A percentile compares a stretch with the other conserved stretches of the same genome.
Evolutionary conservation across 1,284 basidiomycete species (phyloP).

Genomic region (Cutaneotrichosporon sp.): DNA sequence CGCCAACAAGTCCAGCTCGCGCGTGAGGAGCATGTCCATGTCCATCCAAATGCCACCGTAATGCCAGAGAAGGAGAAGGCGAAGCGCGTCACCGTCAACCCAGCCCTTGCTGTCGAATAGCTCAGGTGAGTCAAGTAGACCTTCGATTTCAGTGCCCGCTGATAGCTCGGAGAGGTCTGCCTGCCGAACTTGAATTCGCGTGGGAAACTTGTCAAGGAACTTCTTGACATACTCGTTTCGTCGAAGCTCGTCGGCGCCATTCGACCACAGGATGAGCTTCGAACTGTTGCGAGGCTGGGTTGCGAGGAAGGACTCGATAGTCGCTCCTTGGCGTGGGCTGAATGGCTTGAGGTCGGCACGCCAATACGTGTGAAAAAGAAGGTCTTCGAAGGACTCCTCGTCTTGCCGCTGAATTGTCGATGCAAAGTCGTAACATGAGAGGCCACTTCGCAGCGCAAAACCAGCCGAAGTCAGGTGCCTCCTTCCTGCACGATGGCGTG

Average conservation of each 20-base stretch:
- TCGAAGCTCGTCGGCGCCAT: slow-evolving; percentile 59
- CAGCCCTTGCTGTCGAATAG: slow-evolving; percentile 67
- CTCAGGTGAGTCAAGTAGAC: slow-evolving; percentile 27
- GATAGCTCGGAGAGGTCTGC: slow-evolving; percentile 66
- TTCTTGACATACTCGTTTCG: neutral
- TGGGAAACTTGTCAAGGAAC: slow-evolving; percentile 53
- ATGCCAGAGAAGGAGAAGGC: slow-evolving; percentile 79
- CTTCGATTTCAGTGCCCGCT: slow-evolving; percentile 66
- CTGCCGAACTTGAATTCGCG: slow-evolving; percentile 61
- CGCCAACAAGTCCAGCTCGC: slow-evolving; percentile 71
- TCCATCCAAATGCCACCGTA: slow-evolving; percentile 90
- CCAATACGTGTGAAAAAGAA: slow-evolving; percentile 85
- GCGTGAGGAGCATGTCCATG: slow-evolving; percentile 84
- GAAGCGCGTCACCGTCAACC: slow-evolving; percentile 85
- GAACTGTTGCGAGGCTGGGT: slow-evolving; percentile 67
- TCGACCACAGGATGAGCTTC: slow-evolving; percentile 78
- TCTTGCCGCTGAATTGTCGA: slow-evolving; percentile 57
- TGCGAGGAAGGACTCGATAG: slow-evolving; percentile 83
- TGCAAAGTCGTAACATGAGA: slow-evolving; percentile 84
- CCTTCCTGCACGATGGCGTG: slow-evolving; percentile 42
- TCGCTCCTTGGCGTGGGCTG: slow-evolving; percentile 71
- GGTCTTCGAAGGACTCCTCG: slow-evolving; percentile 49
- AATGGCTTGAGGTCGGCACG: slow-evolving; percentile 73
- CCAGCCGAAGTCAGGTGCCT: slow-evolving; percentile 70
- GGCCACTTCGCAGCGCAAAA: slow-evolving; percentile 63